phyloP scores from a whole-genome alignment of 2,329 filamentous ascomycete species.

The Ophiocordyceps polyrhachis-furcata region DNA sequence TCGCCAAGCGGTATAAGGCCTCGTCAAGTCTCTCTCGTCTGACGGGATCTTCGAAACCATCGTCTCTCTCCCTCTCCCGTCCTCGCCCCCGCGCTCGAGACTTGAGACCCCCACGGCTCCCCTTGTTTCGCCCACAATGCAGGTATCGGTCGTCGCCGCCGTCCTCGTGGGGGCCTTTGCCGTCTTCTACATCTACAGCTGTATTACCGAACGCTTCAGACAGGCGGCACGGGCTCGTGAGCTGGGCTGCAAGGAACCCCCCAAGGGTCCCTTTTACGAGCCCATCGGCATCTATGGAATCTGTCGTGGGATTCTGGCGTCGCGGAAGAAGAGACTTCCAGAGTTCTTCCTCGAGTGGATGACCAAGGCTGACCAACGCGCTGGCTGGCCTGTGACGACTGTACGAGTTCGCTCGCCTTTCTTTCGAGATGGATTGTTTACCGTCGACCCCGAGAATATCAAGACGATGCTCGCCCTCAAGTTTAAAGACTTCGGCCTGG shows the following conservation, averaged over 20 bases:
- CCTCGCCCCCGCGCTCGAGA: not conserved
- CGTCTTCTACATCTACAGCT: not conserved
- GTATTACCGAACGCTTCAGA: not conserved
- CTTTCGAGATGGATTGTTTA: slow-evolving; percentile 6
- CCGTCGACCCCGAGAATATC: slow-evolving; percentile 10
- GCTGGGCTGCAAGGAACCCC: slow-evolving; percentile 6
- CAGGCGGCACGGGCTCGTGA: slow-evolving; percentile 3
- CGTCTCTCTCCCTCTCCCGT: not conserved
- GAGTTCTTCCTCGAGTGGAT: slow-evolving; percentile 2
- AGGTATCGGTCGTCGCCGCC: not conserved
- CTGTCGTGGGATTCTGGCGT: slow-evolving; percentile 3
- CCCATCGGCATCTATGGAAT: slow-evolving; percentile 4
- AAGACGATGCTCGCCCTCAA: slow-evolving; percentile 10
- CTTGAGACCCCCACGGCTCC: not conserved
- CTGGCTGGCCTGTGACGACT: slow-evolving; percentile 6
- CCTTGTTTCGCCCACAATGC: not conserved
- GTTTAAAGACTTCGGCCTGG: slow-evolving; percentile 11
- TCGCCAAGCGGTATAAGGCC: not conserved
- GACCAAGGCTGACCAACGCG: not conserved
- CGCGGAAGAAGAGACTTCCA: slow-evolving; percentile 6
- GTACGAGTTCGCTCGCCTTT: slow-evolving; percentile 4
- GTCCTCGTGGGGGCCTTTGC: not conserved
- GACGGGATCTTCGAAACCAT: not conserved
- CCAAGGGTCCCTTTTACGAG: slow-evolving; percentile 3
- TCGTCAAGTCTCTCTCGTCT: not conserved